A percentile compares a stretch with the other conserved stretches of the same genome.
Evolutionary conservation across 371 early-diverging fungal species (phyloP).

Genomic region (Saksenaea oblongispora): DNA sequence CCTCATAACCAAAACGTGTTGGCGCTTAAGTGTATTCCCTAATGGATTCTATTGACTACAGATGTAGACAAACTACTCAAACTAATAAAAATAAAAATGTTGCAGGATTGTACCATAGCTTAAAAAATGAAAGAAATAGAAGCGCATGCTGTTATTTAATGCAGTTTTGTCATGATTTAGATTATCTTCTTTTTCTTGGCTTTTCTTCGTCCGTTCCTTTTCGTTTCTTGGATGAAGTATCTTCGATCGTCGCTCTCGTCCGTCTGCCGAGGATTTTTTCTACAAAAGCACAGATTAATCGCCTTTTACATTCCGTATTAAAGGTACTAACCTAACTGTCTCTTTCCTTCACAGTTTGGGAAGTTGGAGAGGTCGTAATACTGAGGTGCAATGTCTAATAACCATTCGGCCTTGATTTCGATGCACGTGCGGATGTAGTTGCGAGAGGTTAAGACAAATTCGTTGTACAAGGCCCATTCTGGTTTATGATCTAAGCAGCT

Average conservation of each 20-base stretch:
- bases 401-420: slow-evolving; percentile 90
- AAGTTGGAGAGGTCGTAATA: slow-evolving; percentile 77
- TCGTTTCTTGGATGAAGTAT: neutral
- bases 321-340: slow-evolving; percentile 53
- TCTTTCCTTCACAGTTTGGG: slow-evolving; percentile 91
- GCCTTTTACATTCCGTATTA: neutral
- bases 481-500: slow-evolving; percentile 86
- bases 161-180: slow-evolving; percentile 46
- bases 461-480: slow-evolving; percentile 97
- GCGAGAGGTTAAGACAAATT: slow-evolving; percentile 95
- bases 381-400: slow-evolving; percentile 84
- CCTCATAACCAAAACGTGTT: too few relatives aligned
- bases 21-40: too few relatives aligned
- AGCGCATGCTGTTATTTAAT: slow-evolving; percentile 61
- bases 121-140: slow-evolving; percentile 73
- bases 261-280: neutral
- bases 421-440: slow-evolving; percentile 95
- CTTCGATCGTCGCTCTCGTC: neutral
- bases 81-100: too few relatives aligned
- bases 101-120: too few relatives aligned
- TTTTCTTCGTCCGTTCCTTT: neutral
- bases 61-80: too few relatives aligned
- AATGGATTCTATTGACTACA: too few relatives aligned
- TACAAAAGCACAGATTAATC: neutral
- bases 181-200: slow-evolving; percentile 36